Evolutionary conservation across 495 filamentous ascomycete genomes (phyloP), one percentile per base, ranked within the genome.

Genomic region (Penicilliopsis zonata): DNA sequence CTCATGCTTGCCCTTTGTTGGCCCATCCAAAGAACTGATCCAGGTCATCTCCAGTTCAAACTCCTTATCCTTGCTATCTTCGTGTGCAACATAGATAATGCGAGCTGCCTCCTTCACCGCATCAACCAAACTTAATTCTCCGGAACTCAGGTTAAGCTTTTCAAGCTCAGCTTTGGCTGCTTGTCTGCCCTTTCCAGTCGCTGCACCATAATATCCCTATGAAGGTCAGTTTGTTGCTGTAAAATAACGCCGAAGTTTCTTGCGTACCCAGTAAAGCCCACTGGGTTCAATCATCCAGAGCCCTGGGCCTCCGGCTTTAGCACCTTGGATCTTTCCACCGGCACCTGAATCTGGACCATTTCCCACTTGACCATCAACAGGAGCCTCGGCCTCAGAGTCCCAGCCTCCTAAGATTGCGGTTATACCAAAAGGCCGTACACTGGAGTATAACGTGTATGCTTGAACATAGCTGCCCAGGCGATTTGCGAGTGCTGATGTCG

Each of bases 11-110:
- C 86, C 86, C 59, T 88, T 86, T 22, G 86, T 92, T n/a, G 84
- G 82, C 9, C 84, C 85, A 27, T 80, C 73, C 26, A 72, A 46
- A 13, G 69, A 73, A 57, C 83, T 92, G 43, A 96, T 78, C 90
- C 90, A 98, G 40, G 82, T 86, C 90, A 98, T 94, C 67, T 98
- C 90, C 20, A 98, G 65, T 70, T 98, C 92, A 44, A 96, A 96
- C 19, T 98, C 92, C 66, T 96, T 98, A 59, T 98, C 90, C 53
- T 82, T 82, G 70, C 83, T 94, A 50, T 98, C 90, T 51, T 94
- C 86, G 53, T 98, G 90, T 30, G 90, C 86, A 31, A 93, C 74
- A 55, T 94, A 87, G 56, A 98, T 94, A 46, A 98, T 96, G 26
- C 85, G 67, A 34, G 90, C 90, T 13, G 90, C 90, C 64, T 96